Conservation (phyloP, 2,329 filamentous ascomycete genomes). For the Colletotrichum echinochloae region DNA sequence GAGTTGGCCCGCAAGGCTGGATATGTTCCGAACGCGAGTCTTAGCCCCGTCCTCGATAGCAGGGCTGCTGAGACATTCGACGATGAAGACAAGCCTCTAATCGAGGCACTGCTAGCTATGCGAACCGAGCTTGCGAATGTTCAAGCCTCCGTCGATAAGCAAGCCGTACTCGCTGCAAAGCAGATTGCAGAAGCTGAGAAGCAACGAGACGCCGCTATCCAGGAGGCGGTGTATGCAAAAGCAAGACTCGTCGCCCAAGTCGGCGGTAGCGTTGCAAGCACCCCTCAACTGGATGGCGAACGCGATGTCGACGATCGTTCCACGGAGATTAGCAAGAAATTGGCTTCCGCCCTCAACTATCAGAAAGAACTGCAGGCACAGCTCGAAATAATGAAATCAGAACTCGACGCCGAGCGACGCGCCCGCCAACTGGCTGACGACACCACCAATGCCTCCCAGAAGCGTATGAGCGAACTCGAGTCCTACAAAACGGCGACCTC, state of each 20-base stretch:
- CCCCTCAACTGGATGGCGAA: conserved; percentile 69
- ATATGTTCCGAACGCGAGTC: conserved; percentile 79
- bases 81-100: conserved; percentile 90
- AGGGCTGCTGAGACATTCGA: conserved; percentile 82
- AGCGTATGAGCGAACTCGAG: conserved; percentile 86
- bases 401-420: conserved; percentile 84
- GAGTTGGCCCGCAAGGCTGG: conserved; percentile 91
- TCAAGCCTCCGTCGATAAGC: conserved; percentile 88
- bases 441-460: conserved; percentile 83
- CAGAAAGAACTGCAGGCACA: conserved; percentile 86
- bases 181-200: conserved; percentile 94
- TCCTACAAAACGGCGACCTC: conserved; percentile 85
- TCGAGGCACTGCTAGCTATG: conserved; percentile 94
- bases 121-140: conserved; percentile 89
- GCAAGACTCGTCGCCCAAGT: conserved; percentile 86
- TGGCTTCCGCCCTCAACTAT: conserved; percentile 82
- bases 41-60: conserved; percentile 80
- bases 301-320: conserved; percentile 74
- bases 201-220: conserved; percentile 93
- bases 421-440: conserved; percentile 90
- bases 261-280: conserved; percentile 72
- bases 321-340: conserved; percentile 81
- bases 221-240: conserved; percentile 94
- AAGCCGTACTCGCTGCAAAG: conserved; percentile 85
- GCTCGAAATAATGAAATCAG: conserved; percentile 74